Base-by-base conservation (phyloP, 2,329 filamentous ascomycete genomes). In the Colletotrichum falcatum region DNA sequence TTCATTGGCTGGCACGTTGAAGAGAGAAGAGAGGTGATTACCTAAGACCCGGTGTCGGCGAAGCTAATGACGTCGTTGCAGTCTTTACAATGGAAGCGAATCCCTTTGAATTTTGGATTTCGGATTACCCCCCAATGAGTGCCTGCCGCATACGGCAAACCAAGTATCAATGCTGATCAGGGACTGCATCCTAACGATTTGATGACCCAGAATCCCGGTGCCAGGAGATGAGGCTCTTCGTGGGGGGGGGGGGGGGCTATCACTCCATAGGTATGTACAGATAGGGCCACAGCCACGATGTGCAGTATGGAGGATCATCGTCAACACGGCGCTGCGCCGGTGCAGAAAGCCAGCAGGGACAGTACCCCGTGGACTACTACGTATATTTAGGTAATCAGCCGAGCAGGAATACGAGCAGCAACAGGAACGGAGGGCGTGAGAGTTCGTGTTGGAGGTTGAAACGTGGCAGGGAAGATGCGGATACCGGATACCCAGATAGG, bases 11-110 rank as follows among this genome's bases (percentile, higher is more conserved):
- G 39, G n/a, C n/a, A 6, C 11, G 26, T 3, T n/a, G n/a, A n/a
- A 0, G 16, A 3, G 16, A 33, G 30, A n/a, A 20, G 16, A 33
- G 5, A 2, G n/a, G 26, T 8, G 67, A 55, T 70, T 70, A 70
- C 64, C 18, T 67, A 70, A 67, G 16, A 30, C 20, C 64, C 67
- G 58, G 58, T 62, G 58, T 70, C 64, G 67, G 67, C 51, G 11
- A 67, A 44, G 58, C 63, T 20, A 54, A 70, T 70, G 67, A 70
- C 64, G 67, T 70, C 67, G 64, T 67, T 35, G 39, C 56, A 26
- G 55, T 20, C 33, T 33, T 39, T 44, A 42, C 23, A 20, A 26
- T 26, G 26, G 33, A 33, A 58, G 35, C 14, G 16, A 49, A 49
- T 8, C n/a, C 9, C 16, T 30, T 37, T 39, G n/a, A 33, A 11